Base-by-base conservation (phyloP, 2,329 filamentous ascomycete species). In the Fusarium sororula region DNA sequence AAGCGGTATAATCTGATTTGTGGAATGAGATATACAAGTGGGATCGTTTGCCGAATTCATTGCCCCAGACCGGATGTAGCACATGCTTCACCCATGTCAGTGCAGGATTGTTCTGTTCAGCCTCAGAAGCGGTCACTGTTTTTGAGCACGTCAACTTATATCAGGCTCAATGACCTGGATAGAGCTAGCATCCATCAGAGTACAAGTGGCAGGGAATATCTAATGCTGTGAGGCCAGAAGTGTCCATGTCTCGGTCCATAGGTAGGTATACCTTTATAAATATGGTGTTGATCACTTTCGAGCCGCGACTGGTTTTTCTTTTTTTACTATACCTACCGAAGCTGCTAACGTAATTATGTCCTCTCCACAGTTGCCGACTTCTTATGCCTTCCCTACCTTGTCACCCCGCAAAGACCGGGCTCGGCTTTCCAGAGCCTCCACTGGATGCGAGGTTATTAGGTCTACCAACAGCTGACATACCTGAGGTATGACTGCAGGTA, bases 1-100 rank as follows among this genome's bases (percentile, higher is more conserved):
- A 60, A 66, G 67, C 55, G 61, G 67, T 65, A 64, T 68, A 61
- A 64, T 66, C 41, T 74, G 72, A 74, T 74, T 74, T 51, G 72
- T 69, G 72, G 54, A 63, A 57, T 44, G 37, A 7, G 32, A 17
- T 4, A 18, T n/a, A 44, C 24, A 45, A 61, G 53, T 74, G 72
- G 72, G 72, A 24, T 26, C 24, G 9, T 51, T 41, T 26, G 45
- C 32, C 32, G 35, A 72, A 55, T 66, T 53, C 44, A 38, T 50
- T 71, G 70, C 66, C 66, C 66, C 70, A 53, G 62, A 63, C 64
- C 56, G 44, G 61, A 68, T 54, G 57, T 63, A 72, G 58, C 68
- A 45, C 38, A 39, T 59, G 53, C 48, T 63, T 45, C 50, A 60
- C 57, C 67, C 32, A 63, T 63, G 51, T 56, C 50, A 57, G 35